These are phyloP conservation scores for Wickerhamiella shivajii DNA, from an alignment of 805 yeast species.

Conservation along the genomic window DNA sequence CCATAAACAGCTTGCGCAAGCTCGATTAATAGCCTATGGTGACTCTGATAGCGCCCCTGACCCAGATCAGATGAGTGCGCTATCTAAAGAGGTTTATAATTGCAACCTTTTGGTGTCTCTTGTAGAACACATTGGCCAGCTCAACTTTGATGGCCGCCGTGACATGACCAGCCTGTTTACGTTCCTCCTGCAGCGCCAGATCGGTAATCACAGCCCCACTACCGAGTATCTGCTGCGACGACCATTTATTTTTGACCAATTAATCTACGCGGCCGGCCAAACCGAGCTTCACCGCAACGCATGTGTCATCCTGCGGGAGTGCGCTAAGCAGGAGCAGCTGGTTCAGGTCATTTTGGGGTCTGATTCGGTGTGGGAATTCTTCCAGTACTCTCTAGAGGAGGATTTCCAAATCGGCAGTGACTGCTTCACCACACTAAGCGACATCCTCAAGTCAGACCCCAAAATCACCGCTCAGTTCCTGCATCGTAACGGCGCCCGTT, in stretches of 20 bases:
- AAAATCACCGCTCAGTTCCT: conserved; percentile 59
- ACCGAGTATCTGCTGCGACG: conserved; percentile 63
- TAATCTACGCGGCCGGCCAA: conserved; percentile 60
- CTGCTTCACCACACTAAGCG: conserved; percentile 63
- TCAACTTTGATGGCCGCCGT: conserved; percentile 84
- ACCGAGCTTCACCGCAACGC: conserved; percentile 58
- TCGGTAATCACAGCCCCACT: conserved; percentile 62
- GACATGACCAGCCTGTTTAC: conserved; percentile 62
- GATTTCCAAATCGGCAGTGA: conserved; percentile 87
- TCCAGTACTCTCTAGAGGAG: conserved; percentile 58
- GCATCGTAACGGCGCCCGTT: conserved; percentile 37
- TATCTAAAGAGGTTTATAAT: conserved; percentile 67
- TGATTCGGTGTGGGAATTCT: conserved; percentile 64
- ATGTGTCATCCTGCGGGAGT: conserved; percentile 72
- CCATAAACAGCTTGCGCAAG: conserved; percentile 12
- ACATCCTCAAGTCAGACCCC: conserved; percentile 55
- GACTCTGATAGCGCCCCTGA: conserved; percentile 26
- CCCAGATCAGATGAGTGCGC: conserved; percentile 59
- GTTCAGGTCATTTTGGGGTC: conserved; percentile 44
- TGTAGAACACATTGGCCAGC: conserved; percentile 40
- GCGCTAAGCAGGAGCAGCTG: conserved; percentile 63
- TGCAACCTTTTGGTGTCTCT: conserved; percentile 54
- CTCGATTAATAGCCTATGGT: conserved; percentile 10
- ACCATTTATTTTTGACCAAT: conserved; percentile 46
- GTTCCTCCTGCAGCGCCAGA: conserved; percentile 62